Percentiles rank a stretch among this genome's conserved stretches.
Conservation (phyloP, 495 filamentous ascomycete genomes). For the Xylaria palmicola region DNA sequence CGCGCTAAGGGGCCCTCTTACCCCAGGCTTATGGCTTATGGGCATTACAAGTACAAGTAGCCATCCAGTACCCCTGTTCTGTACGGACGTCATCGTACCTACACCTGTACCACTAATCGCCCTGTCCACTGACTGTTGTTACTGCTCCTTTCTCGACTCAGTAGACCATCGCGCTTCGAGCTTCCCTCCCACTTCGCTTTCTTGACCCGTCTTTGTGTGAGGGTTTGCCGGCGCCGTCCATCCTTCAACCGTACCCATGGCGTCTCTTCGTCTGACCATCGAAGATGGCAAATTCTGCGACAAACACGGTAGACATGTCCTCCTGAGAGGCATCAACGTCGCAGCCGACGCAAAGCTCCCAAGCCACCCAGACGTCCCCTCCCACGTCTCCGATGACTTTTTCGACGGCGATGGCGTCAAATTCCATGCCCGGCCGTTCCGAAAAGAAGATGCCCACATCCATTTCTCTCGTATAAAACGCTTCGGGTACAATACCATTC, state of each 20-base stretch:
- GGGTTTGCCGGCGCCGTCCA: not conserved
- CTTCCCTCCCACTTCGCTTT: not conserved
- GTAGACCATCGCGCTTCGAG: not conserved
- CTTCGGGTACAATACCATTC: conserved; percentile 92
- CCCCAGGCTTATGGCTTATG: not conserved
- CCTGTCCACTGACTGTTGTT: too few relatives aligned
- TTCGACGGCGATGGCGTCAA: conserved; percentile 91
- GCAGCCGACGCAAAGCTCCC: conserved; percentile 68
- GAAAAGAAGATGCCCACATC: conserved; percentile 73
- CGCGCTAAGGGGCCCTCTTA: not conserved
- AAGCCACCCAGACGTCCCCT: conserved; percentile 73
- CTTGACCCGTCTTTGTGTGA: not conserved
- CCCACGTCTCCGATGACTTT: conserved; percentile 74
- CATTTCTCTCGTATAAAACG: conserved; percentile 86
- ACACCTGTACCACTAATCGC: not conserved
- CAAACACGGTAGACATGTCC: conserved; percentile 52
- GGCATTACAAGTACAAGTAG: not conserved
- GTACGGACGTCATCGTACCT: conserved; percentile 1
- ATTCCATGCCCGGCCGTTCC: conserved; percentile 83
- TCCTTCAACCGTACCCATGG: conserved; percentile 35
- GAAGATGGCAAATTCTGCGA: conserved; percentile 79
- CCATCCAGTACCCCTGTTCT: not conserved
- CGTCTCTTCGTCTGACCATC: conserved; percentile 63
- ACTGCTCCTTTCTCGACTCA: not conserved
- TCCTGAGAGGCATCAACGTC: conserved; percentile 64